Evolutionary conservation across 2,329 filamentous ascomycete species (phyloP), one percentile per base, ranked within the genome.

Genomic region (Epicoccum sorghinum): DNA sequence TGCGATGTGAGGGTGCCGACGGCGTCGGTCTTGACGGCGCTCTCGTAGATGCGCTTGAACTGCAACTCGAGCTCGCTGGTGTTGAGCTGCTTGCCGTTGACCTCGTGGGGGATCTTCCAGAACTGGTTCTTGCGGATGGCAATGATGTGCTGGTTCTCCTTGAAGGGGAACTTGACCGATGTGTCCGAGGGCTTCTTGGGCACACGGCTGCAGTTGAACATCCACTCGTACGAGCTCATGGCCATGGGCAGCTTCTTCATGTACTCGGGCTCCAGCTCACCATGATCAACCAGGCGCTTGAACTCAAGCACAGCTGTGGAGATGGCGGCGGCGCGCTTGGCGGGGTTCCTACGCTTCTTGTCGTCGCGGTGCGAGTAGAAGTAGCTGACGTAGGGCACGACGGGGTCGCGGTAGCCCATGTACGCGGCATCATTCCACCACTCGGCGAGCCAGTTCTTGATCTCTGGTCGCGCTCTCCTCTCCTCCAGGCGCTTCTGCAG

Each of bases 391-490:
- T 98, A 99, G 58, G 95, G 95, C 14, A 98, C 90, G 41, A 99
- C 91, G 9, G 95, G 95, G 75, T 98, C 95, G 63, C 93, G 89
- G 81, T 98, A 98, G 62, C 80, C 84, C 62, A 99, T 86, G 78
- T 99, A 99, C 54, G 95, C 95, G 4, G 87, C 86, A 47, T 96
- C 86, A 75, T 99, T 98, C 95, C 95, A 99, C 95, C 95, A 99
- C 66, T 99, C 93, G 66, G 89, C 87, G 52, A 99, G 83, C 95
- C 95, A 99, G 79, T 98, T 99, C 80, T 89, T 91, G 73, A 84
- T 79, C 59, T 89, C 88, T 44, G 93, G 88, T 63, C 96, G 86
- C 65, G 91, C 89, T 58, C 90, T 85, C 60, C 87, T 86, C 54
- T 89, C 91, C 46, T 93, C 69, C 61, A 99, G 82, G 75, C 93